Evolutionary conservation across 1,284 basidiomycete genomes (phyloP), one percentile per base, ranked within the genome.

Genomic region (Austroboletus olivaceoglutinosus): DNA sequence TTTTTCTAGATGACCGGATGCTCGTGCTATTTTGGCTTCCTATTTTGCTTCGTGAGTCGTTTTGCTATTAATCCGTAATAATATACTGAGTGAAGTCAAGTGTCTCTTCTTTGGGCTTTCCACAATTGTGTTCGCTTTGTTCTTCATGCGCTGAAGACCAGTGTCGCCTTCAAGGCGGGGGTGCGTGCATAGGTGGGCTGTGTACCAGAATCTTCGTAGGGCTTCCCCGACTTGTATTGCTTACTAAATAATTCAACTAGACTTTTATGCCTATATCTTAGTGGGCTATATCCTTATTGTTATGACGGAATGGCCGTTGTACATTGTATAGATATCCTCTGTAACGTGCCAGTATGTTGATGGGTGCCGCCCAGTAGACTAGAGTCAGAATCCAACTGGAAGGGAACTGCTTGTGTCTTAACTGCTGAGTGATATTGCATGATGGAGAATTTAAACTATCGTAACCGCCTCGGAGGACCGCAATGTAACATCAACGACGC

Each of bases 11-110:
- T 70, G 93, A 98, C 69, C 85, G 85, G 43, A 97, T 98, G 94
- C 81, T 98, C 43, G 71, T 94, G 45, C 72, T 91, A 50, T 97
- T 98, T 78, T 98, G 94, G 94, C 79, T 97, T 58, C 94, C 94
- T 4, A 91, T 95, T 57, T 76, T 97, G 29, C 69, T 92, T 57
- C 70, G 89, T 90, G 60, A 74, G 86, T 83, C 2, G 42, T 44
- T 36, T 48, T 52, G 13, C 38, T 43, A 42, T 62, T 34, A 49
- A 40, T 48, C 23, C 15, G 23, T 38, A 42, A 27, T 33, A 30
- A 45, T 56, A 42, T 55, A 51, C 43, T 73, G 58, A 71, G 53
- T 38, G 13, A 42, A 50, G 23, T 60, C 55, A 43, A 85, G 83
- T 88, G 61, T 85, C 85, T 45, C 70, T 86, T 43, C 59, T 85